Evolutionary conservation across 2,329 filamentous ascomycete species (phyloP), one percentile per base, ranked within the genome.

Genomic region (Penicillium sp.): DNA sequence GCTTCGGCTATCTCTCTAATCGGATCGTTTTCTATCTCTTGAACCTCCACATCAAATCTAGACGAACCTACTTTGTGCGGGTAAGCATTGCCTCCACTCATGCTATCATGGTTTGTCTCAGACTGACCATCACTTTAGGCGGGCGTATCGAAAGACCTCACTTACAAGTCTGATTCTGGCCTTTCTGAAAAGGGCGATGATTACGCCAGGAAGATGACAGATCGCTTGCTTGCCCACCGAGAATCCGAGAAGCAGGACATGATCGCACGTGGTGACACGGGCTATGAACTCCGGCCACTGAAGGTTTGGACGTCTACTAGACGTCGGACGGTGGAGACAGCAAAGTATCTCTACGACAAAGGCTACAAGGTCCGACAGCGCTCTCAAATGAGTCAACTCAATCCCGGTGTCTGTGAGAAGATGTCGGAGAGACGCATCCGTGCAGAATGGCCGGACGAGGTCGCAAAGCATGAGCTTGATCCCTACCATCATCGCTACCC

Each of bases 1-100:
- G 89, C 71, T 98, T 99, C 75, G 94, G 93, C 68, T 99, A 99
- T 72, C 84, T 99, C 35, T 96, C 93, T 0, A 93, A 99, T 74
- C 88, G 95, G 60, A 99, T 99, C 66, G 94, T 99, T 56, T 99
- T 99, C 78, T 99, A 98, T 76, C 86, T 99, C 49, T 91, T 96
- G 71, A 99, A 99, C 71, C 82, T 98, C 24, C 95, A 99, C 76
- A 97, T 97, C 81, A 98, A 99, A 76, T 90, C 90, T 50, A 87
- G 94, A 57, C 91, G 91, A 62, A 98, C 92, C 6, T 98, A 96
- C 77, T 98, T 98, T 75, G 93, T 89, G 50, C 86, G 94, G 63
- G 89, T 80, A 68, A 60, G 75, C 64, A 16, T 46, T 59, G 2
- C 14, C 27, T 44, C 2, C 33, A 54, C 19, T 22, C 47, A 19